Base-by-base conservation (phyloP, 306 rosid genomes). In the Ochetophila trinervis region DNA sequence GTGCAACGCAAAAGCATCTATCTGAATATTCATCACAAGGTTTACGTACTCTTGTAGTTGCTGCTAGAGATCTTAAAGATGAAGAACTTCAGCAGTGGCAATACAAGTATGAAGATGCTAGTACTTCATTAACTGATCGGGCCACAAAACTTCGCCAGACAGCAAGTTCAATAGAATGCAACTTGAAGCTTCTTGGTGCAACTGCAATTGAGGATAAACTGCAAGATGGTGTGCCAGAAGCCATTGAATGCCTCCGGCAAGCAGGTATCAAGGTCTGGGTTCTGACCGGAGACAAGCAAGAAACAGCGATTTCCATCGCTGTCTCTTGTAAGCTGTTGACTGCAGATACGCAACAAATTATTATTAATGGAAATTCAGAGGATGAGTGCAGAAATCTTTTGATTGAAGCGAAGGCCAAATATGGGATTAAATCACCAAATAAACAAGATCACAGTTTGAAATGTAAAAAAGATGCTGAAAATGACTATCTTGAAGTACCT, bases 211-310 rank as follows among this genome's bases (percentile, higher is more conserved):
- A 94, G 84, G 99, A 94, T 82, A 94, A 90, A 76, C 88, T 94
- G 49, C 99, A 94, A 74, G 89, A 84, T 69, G 99, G 99, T 76
- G 99, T 94, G 57, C 99, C 99, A 48, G 91, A 90, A 78, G 86
- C 96, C 61, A 88, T 94, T 42, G 97, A 94, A 69, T 84, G 87
- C 70, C 84, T 94, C 60, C 79, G 97, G 71, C 93, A 88, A 82
- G 97, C 99, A 42, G 99, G 99, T 76, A 94, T 90, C 63, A 94
- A 94, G 86, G 90, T 94, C 76, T 94, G 99, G 99, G 88, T 94
- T 79, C 87, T 94, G 81, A 94, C 99, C 6, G 99, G 99, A 63
- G 99, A 94, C 80, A 94, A 94, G 84, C 99, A 94, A 71, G 99
- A 94, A 88, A 94, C 99, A 0, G 99, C 99, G 17, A 90, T 94